Evolutionary conservation across 2,329 filamentous ascomycete species (phyloP), one percentile per base, ranked within the genome.

Genomic region (Mollisiaceae sp.): DNA sequence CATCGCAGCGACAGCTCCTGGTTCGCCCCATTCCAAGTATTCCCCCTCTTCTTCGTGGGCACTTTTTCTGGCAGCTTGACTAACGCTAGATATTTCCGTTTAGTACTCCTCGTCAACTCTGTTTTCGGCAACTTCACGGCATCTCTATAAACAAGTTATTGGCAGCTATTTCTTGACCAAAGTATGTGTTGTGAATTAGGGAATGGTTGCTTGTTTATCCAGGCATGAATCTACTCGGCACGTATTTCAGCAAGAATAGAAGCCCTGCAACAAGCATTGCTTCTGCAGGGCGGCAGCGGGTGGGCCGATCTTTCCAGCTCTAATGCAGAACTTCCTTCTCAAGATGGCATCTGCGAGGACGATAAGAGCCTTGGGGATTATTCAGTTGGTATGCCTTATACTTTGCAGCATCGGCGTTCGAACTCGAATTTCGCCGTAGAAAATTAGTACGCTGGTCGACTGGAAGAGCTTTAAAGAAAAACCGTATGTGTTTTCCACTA

Each of bases 291-390:
- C 70, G n/a, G 77, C 76, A 0, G 77, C 77, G 1, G 78, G 79
- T 6, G 82, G 82, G 0, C 74, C 84, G 11, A 67, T 85, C 1
- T 82, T 81, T 65, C 80, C 82, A 0, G 73, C 78, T 22, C 77
- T 84, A 41, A 76, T 81, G 4, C 76, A 80, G 50, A 73, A 77
- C 39, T 67, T 83, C 8, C 68, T 83, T 4, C 77, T 77, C 1
- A 70, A 66, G 27, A 74, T 82, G 36, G 82, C 81, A 2, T 83
- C 82, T 72, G 72, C 71, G 1, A 83, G 81, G 81, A 79, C 82
- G 0, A 77, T 83, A 43, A 77, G 82, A 38, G 73, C 78, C 3
- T 73, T 85, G 47, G 82, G 78, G 0, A 82, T 85, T 63, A 76
- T 85, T 24, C 76, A 81, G 32, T 68, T 82, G 9, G 76, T 70